Percentiles rank a stretch among this genome's conserved stretches.
These are phyloP conservation scores for Albugo candida DNA, from an alignment of 352 stramenopile genomes.

Conservation along the genomic window DNA sequence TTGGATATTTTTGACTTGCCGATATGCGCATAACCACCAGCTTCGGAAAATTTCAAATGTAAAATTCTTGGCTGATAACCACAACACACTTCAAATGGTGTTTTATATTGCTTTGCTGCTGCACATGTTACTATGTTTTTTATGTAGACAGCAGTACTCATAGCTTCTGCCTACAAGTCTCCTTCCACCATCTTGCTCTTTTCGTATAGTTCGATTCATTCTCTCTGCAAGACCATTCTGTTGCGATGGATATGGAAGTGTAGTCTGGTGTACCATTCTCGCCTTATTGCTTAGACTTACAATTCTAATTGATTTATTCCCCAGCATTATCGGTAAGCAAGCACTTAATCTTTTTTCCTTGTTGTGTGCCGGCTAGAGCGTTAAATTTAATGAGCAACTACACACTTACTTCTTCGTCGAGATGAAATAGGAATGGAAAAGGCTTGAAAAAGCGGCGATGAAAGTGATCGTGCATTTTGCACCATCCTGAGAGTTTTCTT, in stretches of 20 bases:
- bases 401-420: constrained; percentile 9
- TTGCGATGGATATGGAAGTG: constrained; percentile 9
- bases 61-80: too few relatives aligned
- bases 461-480: constrained; percentile 5
- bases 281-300: too few relatives aligned
- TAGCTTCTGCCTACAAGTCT: not conserved
- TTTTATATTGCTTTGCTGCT: not conserved
- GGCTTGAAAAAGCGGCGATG: constrained; percentile 8
- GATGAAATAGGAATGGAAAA: constrained; percentile 8
- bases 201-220: constrained; percentile 10
- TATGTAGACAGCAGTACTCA: too few relatives aligned
- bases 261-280: constrained; percentile 1
- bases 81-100: too few relatives aligned
- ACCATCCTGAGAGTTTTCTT: not conserved
- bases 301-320: constrained; percentile 7
- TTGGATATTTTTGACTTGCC: not conserved
- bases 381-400: constrained; percentile 4
- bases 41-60: too few relatives aligned
- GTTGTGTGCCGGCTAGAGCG: constrained; percentile 7
- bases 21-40: not conserved
- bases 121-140: too few relatives aligned
- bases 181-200: constrained; percentile 4
- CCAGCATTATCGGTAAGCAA: constrained; percentile 14
- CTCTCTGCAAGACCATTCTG: constrained; percentile 10
- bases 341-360: constrained; percentile 7